Percentiles rank a stretch among this genome's conserved stretches.
Evolutionary conservation across 1,284 basidiomycete species (phyloP).

Genomic region (Papiliotrema flavescens): DNA sequence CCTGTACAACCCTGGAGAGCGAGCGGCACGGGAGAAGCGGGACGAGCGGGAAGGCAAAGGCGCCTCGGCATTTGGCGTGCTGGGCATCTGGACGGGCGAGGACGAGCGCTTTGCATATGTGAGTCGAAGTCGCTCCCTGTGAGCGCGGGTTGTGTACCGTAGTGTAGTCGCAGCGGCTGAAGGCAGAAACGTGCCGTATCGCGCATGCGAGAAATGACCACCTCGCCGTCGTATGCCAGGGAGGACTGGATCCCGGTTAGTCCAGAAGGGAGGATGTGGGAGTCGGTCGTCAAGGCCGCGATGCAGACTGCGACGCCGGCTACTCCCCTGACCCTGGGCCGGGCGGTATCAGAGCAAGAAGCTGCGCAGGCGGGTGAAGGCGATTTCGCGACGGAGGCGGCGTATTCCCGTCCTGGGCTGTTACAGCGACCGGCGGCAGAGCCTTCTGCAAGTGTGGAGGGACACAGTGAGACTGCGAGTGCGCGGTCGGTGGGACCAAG

Average conservation of each 20-base stretch:
- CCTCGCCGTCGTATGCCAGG: conserved; percentile 51
- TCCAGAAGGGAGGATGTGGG: conserved; percentile 47
- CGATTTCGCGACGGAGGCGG: conserved; percentile 32
- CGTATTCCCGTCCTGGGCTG: conserved; percentile 17
- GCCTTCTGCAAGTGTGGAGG: not conserved
- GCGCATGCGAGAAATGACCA: conserved; percentile 64
- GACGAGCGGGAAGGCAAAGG: conserved; percentile 24
- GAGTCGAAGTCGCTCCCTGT: conserved; percentile 19
- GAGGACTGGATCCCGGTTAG: conserved; percentile 47
- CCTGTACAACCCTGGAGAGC: conserved; percentile 52
- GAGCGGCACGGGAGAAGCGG: conserved; percentile 22
- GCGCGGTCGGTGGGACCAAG: conserved; percentile 4
- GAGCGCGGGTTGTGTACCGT: too few relatives aligned
- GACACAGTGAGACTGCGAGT: not conserved
- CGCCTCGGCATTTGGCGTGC: conserved; percentile 50
- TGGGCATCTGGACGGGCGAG: conserved; percentile 66
- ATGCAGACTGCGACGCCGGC: not conserved
- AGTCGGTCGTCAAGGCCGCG: conserved; percentile 11
- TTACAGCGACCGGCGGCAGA: conserved; percentile 1
- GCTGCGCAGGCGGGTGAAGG: conserved; percentile 1
- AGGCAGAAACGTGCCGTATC: conserved; percentile 60
- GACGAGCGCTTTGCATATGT: conserved; percentile 68
- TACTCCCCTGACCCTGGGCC: not conserved
- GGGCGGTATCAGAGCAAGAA: not conserved
- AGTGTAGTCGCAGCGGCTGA: conserved; percentile 1